A percentile compares a stretch with the other conserved stretches of the same genome.
These are phyloP conservation scores for Cryphonectria naterciae DNA, from an alignment of 2,329 filamentous ascomycete genomes.

Conservation along the genomic window DNA sequence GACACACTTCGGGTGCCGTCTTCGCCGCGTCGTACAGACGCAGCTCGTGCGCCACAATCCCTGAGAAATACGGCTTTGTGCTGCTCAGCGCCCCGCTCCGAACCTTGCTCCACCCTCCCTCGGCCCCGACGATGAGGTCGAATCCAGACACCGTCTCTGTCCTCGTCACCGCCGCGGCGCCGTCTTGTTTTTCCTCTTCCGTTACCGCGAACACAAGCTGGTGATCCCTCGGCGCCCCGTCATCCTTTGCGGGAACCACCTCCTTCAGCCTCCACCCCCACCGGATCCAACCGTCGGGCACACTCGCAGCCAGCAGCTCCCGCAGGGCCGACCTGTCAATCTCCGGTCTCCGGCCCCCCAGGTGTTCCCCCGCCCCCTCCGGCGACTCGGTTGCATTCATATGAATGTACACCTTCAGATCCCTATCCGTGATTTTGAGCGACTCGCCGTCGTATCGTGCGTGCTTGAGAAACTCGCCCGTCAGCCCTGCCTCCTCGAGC, in stretches of 20 bases:
- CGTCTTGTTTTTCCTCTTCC: background rate
- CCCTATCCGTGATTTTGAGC: conserved; percentile 49
- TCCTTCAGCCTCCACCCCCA: conserved; percentile 51
- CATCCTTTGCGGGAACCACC: conserved; percentile 39
- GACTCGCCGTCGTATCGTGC: conserved; percentile 58
- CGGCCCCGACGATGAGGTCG: conserved; percentile 43
- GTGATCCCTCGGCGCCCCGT: conserved; percentile 28
- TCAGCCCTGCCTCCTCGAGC: conserved; percentile 53
- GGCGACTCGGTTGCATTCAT: conserved; percentile 37
- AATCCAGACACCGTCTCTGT: conserved; percentile 42
- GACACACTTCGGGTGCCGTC: conserved; percentile 47
- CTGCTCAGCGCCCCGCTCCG: conserved; percentile 37
- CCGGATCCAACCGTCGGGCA: conserved; percentile 48
- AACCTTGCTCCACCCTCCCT: conserved; percentile 45
- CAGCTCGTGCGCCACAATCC: conserved; percentile 49
- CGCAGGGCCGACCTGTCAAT: conserved; percentile 55
- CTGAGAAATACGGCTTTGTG: conserved; percentile 49
- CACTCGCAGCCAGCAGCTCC: conserved; percentile 48
- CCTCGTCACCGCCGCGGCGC: conserved; percentile 23
- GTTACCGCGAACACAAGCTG: conserved; percentile 42
- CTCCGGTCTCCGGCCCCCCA: conserved; percentile 48
- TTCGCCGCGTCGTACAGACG: conserved; percentile 46
- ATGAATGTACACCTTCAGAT: conserved; percentile 42
- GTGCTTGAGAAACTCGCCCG: conserved; percentile 52
- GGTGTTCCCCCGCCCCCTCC: conserved; percentile 30